Base-by-base conservation (phyloP, 441 rosid genomes). In the Pelargonium cotyledonis region DNA sequence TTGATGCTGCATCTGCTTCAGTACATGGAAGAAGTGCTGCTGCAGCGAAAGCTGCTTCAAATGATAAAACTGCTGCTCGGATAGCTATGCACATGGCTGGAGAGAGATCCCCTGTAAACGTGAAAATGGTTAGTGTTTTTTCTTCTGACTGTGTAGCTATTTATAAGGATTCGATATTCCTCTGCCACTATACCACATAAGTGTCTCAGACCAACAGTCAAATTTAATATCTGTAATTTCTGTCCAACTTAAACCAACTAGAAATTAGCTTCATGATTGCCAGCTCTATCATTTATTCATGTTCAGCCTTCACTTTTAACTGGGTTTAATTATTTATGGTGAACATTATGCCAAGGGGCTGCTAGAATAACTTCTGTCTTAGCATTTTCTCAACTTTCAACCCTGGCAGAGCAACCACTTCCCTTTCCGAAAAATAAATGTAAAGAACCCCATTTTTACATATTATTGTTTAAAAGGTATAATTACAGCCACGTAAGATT, bases 81-180 rank as follows among this genome's bases (percentile, higher is more conserved):
- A 91, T 93, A 76, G 97, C 96, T 63, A 84, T 87, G 97, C 99
- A 95, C 79, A 88, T 84, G 92, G 92, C 96, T 80, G 99, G 99
- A 62, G 99, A 95, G 73, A 86, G 96, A 79, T 79, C 83, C 67
- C 95, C 92, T 72, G 83, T 94, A 72, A 95, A 91, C 82, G 81
- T 92, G 12, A 90, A 80, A 74, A 61, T 91, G 96, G 99, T 95
- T 70, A 78, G 88, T 82, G 60, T 70, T 61, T 70, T 70, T 16
- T 51, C 63, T 31, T 58, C 63, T 21, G 31, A 44, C 72, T 40
- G 23, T 47, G 69, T 62, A 64, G 21, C 65, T 64, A 63, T 29
- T 51, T 18, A 26, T 15, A 57, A 21, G 40, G 66, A 53, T 15
- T 10, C 5, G 60, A 15, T 53, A 53, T n/a, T 53, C 60, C 8